A percentile compares a stretch with the other conserved stretches of the same genome.
Conservation (phyloP, 179 eudicot genomes). For the Carnegiea gigantea region DNA sequence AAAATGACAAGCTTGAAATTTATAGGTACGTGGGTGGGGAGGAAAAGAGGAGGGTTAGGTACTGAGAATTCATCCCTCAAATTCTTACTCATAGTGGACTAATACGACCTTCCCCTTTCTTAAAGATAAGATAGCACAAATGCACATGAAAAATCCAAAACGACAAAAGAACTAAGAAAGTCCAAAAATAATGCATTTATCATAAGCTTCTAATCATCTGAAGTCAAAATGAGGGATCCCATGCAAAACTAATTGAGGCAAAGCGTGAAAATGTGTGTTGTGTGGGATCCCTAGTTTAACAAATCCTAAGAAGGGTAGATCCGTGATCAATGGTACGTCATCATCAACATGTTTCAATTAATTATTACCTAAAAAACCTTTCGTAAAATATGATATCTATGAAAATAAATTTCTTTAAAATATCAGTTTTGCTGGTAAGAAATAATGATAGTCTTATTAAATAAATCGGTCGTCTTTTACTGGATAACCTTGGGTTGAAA, state of each 20-base stretch:
- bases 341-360: background rate
- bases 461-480: too few species aligned
- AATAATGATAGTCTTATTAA: too few species aligned
- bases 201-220: background rate
- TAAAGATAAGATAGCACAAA: background rate
- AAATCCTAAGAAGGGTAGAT: background rate
- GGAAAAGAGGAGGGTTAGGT: conserved; percentile 1
- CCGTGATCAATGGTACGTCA: conserved; percentile 5
- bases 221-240: conserved; percentile 22
- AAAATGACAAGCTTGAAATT: background rate
- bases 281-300: conserved; percentile 14
- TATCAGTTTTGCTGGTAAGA: too few species aligned
- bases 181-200: conserved; percentile 13
- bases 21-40: background rate
- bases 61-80: background rate
- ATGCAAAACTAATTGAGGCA: conserved; percentile 2
- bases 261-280: background rate
- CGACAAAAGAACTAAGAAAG: conserved; percentile 9
- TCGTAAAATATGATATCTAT: too few species aligned
- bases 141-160: conserved; percentile 7
- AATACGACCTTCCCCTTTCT: background rate
- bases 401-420: too few species aligned
- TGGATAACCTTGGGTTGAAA: too few species aligned
- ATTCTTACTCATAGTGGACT: background rate
- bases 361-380: background rate